Evolutionary conservation across 192 early-diverging fungal genomes (phyloP), one percentile per base, ranked within the genome.

Genomic region (Backusella westeae): DNA sequence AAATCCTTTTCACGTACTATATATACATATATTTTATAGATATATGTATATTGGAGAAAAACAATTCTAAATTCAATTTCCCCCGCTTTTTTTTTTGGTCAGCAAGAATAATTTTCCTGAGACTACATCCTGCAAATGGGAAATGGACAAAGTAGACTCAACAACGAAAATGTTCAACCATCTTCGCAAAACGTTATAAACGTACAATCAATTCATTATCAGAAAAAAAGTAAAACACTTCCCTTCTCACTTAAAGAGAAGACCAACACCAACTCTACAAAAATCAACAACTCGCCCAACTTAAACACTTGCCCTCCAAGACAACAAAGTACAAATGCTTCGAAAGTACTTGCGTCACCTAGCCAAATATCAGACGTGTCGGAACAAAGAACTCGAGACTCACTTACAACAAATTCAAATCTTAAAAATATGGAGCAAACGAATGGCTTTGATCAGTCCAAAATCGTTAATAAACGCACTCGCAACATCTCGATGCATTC

Each of bases 121-220:
- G 56, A 63, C 21, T 63, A 29, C 56, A 29, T 29, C 56, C 56
- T 63, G 10, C 56, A 63, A 63, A 63, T 63, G 56, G 56, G 56
- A 63, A 63, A 63, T 63, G 56, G 56, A 63, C 56, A 63, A 63
- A 63, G 56, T 29, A 63, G 56, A 63, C 56, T 63, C 23, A 63
- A 63, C 26, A 29, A 63, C 56, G 56, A 63, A 63, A 63, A 63
- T 63, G 56, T 63, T 29, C 56, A 63, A 29, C 56, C 56, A 63
- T 63, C 56, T 63, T 63, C 56, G 21, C 56, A 63, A 12, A 29
- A 63, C 56, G 26, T 63, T 63, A 26, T 63, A 63, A 63, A 29
- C 21, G 56, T 26, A 3, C 56, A 63, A 63, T n/a, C 56, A 63
- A 63, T 63, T 63, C 23, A 63, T 63, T 14, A 63, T 63, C 23